Base-by-base conservation (phyloP, 148 eudicot species). In the Selenicereus undatus region DNA sequence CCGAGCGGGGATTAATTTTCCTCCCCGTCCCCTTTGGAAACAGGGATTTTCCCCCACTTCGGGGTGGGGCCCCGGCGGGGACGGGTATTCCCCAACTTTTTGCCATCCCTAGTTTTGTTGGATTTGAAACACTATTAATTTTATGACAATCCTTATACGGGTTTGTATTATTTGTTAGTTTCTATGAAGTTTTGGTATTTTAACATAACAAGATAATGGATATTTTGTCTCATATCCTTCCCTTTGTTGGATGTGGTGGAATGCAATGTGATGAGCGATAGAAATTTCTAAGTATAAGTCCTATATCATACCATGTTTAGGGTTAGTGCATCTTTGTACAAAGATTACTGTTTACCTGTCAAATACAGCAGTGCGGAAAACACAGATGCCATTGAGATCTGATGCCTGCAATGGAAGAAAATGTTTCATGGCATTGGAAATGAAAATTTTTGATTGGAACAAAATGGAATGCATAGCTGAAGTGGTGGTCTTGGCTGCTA, bases 401-500 rank as follows among this genome's bases (percentile, higher is more conserved):
- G 36, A 74, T 10, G 56, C 35, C 35, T 35, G 60, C 58, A 21
- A 68, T 27, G 74, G 64, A 26, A 26, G 20, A 58, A 76, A 81
- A 24, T 66, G 32, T 71, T 51, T 74, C 24, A 39, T 73, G 35
- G 62, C 76, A 72, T 5, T 50, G 6, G 22, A 32, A 66, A 66
- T 66, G 71, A 29, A 66, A 39, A n/a, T 26, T 30, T 22, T 52
- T 27, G 30, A 74, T 26, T 24, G 32, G 60, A 26, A 50, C 42
- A 74, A 50, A 24, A 54, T 48, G 21, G n/a, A 10, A 26, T 68
- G 16, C 26, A 74, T 39, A 50, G n/a, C 64, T 36, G 2, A 69
- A 36, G 50, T 70, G 48, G 60, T 56, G 60, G 51, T 51, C 73
- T 51, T 74, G 85, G 75, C 62, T 75, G 77, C 80, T 83, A 52